phyloP scores from a whole-genome alignment of 495 filamentous ascomycete genomes.

The Penicillium coprophilum region DNA sequence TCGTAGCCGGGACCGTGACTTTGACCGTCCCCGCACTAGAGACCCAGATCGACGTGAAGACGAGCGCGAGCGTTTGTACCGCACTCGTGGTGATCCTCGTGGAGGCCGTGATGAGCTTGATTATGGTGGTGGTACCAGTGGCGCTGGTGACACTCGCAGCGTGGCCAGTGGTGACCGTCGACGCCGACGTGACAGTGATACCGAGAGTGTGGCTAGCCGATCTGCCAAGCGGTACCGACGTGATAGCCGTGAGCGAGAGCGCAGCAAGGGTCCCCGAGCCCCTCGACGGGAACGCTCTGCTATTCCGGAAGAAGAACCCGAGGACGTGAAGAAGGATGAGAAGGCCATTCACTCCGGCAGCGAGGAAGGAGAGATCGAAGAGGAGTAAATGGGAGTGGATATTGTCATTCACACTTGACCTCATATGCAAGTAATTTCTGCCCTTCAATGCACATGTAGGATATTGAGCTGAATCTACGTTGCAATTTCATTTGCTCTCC shows the following conservation, averaged over 20 bases:
- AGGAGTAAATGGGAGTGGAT: conserved; percentile 41
- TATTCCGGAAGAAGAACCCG: conserved; percentile 31
- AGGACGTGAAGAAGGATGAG: conserved; percentile 58
- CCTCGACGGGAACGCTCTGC: conserved; percentile 58
- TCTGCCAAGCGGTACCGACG: conserved; percentile 49
- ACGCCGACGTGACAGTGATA: conserved; percentile 69
- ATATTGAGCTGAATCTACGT: conserved; percentile 5
- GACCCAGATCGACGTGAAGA: conserved; percentile 64
- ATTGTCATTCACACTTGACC: neutral
- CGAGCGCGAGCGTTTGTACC: conserved; percentile 80
- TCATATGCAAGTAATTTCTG: conserved; percentile 9
- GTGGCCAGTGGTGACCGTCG: conserved; percentile 57
- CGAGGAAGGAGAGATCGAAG: conserved; percentile 97
- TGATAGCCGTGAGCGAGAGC: conserved; percentile 46
- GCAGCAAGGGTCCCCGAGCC: conserved; percentile 62
- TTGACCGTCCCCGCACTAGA: conserved; percentile 43
- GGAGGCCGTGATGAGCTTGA: conserved; percentile 77
- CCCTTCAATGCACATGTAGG: neutral
- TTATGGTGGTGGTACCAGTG: conserved; percentile 88
- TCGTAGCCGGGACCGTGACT: conserved; percentile 60
- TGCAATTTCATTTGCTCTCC: conserved; percentile 3
- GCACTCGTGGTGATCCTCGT: conserved; percentile 73
- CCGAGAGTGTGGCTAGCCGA: conserved; percentile 65
- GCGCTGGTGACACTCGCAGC: conserved; percentile 66
- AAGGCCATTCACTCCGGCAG: conserved; percentile 77